A percentile compares a stretch with the other conserved stretches of the same genome.
These are phyloP conservation scores for Chrysanthemum makinoi DNA, from an alignment of 129 eudicot genomes.

Conservation along the genomic window DNA sequence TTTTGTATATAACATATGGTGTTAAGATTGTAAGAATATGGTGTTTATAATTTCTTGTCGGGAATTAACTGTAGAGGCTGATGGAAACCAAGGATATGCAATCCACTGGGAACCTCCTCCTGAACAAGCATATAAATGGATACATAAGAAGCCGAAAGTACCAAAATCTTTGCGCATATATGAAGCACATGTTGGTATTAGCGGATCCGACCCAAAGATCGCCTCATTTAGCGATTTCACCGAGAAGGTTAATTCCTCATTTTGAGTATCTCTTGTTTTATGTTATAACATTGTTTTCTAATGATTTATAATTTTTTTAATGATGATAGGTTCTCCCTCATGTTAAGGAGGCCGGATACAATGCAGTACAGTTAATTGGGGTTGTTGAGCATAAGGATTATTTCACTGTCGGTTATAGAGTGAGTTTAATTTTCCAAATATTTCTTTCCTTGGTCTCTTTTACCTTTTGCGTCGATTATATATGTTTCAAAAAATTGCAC, in stretches of 20 bases:
- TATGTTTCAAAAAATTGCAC: too few species aligned
- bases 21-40: too few species aligned
- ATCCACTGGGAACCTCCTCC: constrained; percentile 99
- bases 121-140: constrained; percentile 75
- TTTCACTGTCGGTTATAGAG: constrained; percentile 92
- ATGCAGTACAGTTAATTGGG: constrained; percentile 88
- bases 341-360: constrained; percentile 88
- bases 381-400: constrained; percentile 95
- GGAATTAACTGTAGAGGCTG: constrained; percentile 52
- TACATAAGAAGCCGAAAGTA: constrained; percentile 56
- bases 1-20: too few species aligned
- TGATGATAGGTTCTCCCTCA: constrained; percentile 71
- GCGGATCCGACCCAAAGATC: constrained; percentile 76
- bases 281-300: background rate
- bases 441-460: background rate
- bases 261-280: constrained; percentile 18
- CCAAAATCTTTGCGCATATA: constrained; percentile 87
- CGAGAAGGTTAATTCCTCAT: constrained; percentile 46
- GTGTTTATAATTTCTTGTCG: background rate
- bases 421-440: constrained; percentile 45
- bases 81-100: constrained; percentile 82
- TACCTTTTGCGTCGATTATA: background rate
- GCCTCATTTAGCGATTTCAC: constrained; percentile 71
- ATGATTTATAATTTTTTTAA: too few species aligned
- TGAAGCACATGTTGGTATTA: constrained; percentile 93